These are phyloP conservation scores for Crithidia mellificae DNA, from an alignment of 208 protist genomes.

Conservation along the genomic window DNA sequence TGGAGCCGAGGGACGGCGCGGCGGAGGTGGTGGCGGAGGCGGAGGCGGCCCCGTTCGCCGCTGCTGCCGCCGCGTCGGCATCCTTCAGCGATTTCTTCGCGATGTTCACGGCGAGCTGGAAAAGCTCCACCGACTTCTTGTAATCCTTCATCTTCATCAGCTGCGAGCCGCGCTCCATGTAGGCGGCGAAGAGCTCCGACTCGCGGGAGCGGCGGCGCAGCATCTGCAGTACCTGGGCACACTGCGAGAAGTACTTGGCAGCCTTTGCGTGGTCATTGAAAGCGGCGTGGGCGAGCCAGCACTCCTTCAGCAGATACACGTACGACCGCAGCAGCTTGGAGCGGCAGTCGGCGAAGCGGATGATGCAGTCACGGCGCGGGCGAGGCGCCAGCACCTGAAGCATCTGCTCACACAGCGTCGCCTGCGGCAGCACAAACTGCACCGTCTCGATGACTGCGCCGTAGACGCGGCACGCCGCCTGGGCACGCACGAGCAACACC, in stretches of 20 bases:
- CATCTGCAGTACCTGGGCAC: conserved; percentile 52
- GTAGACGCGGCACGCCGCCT: conserved; percentile 62
- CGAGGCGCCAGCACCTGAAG: conserved; percentile 54
- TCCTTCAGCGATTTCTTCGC: conserved; percentile 43
- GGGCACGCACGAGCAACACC: conserved; percentile 70
- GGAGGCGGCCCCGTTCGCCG: neutral
- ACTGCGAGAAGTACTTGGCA: conserved; percentile 70
- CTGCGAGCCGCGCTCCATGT: conserved; percentile 81
- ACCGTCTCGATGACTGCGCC: conserved; percentile 69
- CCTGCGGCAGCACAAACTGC: conserved; percentile 79
- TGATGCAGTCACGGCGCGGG: conserved; percentile 44
- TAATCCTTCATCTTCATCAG: conserved; percentile 66
- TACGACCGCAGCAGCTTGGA: conserved; percentile 56
- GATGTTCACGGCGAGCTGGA: conserved; percentile 60
- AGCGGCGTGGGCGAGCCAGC: conserved; percentile 68
- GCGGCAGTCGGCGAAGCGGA: conserved; percentile 69
- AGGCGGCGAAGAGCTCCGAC: conserved; percentile 56
- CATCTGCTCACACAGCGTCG: conserved; percentile 77
- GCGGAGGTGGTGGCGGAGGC: conserved; percentile 4
- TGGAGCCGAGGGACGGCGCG: conserved; percentile 1
- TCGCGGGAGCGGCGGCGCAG: conserved; percentile 42
- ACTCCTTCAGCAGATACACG: conserved; percentile 56
- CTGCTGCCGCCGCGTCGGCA: conserved; percentile 19
- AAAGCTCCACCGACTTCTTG: conserved; percentile 45
- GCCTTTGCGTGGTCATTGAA: conserved; percentile 53